A percentile compares a stretch with the other conserved stretches of the same genome.
These are phyloP conservation scores for Colletotrichum somersetense DNA, from an alignment of 2,329 filamentous ascomycete species.

Conservation along the genomic window DNA sequence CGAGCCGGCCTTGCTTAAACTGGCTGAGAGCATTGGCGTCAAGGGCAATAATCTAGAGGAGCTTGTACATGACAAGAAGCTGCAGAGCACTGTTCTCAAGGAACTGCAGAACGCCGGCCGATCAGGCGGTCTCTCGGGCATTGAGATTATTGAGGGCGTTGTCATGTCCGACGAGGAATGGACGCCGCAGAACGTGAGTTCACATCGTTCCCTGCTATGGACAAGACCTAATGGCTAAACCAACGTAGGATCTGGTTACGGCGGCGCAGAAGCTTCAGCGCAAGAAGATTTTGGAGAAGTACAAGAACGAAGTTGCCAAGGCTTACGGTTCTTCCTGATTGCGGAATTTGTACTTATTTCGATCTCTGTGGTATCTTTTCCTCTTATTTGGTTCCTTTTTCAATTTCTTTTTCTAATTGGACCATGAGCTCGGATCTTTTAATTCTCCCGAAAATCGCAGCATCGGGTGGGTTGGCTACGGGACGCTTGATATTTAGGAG, in stretches of 20 bases:
- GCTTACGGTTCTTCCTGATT: slow-evolving; percentile 63
- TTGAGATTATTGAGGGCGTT: slow-evolving; percentile 79
- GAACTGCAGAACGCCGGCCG: slow-evolving; percentile 73
- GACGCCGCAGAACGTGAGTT: slow-evolving; percentile 79
- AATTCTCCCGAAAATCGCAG: slow-evolving; percentile 24
- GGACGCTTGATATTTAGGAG: slow-evolving; percentile 41
- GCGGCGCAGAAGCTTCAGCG: slow-evolving; percentile 81
- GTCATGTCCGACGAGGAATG: slow-evolving; percentile 80
- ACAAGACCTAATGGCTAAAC: slow-evolving; percentile 45
- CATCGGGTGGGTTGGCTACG: slow-evolving; percentile 30
- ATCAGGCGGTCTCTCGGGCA: slow-evolving; percentile 72
- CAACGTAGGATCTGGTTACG: slow-evolving; percentile 70
- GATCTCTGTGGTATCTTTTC: neutral
- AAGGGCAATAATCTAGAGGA: slow-evolving; percentile 71
- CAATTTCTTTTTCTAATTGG: neutral
- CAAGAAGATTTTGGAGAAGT: slow-evolving; percentile 73
- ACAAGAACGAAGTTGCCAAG: slow-evolving; percentile 70
- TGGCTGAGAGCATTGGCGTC: slow-evolving; percentile 59
- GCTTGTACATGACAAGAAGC: slow-evolving; percentile 75
- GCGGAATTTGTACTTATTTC: neutral
- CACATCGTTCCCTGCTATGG: neutral
- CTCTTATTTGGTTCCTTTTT: neutral
- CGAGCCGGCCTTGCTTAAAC: slow-evolving; percentile 67
- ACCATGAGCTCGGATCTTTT: slow-evolving; percentile 19
- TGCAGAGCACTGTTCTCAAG: slow-evolving; percentile 72